A percentile compares a stretch with the other conserved stretches of the same genome.
phyloP scores from a whole-genome alignment of 139 green algal species.

The Micractinium sp. region DNA sequence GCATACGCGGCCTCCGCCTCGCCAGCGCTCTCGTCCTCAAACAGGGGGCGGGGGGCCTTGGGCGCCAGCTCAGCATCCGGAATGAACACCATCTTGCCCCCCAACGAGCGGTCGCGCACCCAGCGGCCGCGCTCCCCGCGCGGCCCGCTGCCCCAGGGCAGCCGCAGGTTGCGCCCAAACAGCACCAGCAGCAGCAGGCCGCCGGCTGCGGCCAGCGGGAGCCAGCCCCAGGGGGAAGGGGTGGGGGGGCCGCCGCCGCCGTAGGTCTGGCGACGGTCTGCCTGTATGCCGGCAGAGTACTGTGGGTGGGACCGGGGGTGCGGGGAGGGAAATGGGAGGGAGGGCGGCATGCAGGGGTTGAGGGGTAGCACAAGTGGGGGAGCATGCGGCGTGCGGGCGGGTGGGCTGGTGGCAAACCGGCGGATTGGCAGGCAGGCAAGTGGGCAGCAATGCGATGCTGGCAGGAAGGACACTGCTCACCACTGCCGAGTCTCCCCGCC shows the following conservation, averaged over 20 bases:
- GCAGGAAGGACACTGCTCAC: not conserved
- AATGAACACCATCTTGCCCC: slow-evolving; percentile 55
- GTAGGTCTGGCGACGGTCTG: not conserved
- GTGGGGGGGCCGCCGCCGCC: not conserved
- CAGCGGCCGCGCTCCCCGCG: slow-evolving; percentile 33
- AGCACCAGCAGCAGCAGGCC: not conserved
- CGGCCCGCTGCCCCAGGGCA: not conserved
- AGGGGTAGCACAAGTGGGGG: not conserved
- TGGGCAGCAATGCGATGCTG: not conserved
- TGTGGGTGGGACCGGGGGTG: not conserved
- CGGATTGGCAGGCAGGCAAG: not conserved
- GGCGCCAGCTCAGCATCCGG: not conserved
- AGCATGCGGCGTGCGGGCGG: not conserved
- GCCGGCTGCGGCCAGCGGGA: not conserved
- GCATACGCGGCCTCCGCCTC: not conserved
- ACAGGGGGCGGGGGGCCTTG: slow-evolving; percentile 6
- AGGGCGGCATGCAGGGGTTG: not conserved
- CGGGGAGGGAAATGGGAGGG: not conserved
- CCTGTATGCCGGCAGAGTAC: slow-evolving; percentile 16
- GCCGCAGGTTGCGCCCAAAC: not conserved
- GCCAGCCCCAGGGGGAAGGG: slow-evolving; percentile 11
- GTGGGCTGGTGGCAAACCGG: not conserved
- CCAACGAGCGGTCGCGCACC: slow-evolving; percentile 55
- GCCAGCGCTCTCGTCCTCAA: not conserved
- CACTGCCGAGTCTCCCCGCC: not conserved